phyloP scores from a whole-genome alignment of 139 green algal species.

The Yamagishiella unicocca region DNA sequence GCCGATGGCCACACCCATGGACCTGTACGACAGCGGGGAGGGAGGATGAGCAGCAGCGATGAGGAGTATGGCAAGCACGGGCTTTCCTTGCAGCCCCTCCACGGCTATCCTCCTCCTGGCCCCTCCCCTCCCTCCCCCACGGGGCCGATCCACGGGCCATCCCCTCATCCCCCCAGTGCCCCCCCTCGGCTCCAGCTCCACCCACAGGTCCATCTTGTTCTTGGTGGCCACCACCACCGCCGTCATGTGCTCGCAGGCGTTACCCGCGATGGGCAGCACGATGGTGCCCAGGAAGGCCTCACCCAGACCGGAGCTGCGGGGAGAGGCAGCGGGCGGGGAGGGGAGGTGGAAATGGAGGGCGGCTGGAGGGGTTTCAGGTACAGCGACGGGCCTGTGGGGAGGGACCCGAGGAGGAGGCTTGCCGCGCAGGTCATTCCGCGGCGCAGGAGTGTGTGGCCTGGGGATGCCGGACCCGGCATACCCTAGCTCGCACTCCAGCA shows the following conservation, averaged over 20 bases:
- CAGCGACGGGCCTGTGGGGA: too few relatives aligned
- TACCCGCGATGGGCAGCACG: constrained; percentile 88
- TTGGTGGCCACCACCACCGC: constrained; percentile 79
- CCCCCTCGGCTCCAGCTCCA: not conserved
- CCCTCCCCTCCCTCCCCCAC: not conserved
- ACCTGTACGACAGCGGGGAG: not conserved
- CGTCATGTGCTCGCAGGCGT: constrained; percentile 81
- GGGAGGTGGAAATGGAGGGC: too few relatives aligned
- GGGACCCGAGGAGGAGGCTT: too few relatives aligned
- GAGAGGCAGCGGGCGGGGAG: not conserved
- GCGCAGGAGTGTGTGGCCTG: too few relatives aligned
- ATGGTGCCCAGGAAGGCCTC: constrained; percentile 83
- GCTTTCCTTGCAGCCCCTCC: not conserved
- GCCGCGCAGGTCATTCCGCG: too few relatives aligned
- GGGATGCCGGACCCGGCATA: too few relatives aligned
- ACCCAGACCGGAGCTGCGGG: constrained; percentile 71
- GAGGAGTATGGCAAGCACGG: not conserved
- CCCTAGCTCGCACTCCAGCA: too few relatives aligned
- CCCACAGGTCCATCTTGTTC: constrained; percentile 92
- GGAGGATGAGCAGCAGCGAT: not conserved
- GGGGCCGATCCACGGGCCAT: too few relatives aligned
- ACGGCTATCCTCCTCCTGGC: not conserved
- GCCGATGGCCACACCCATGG: constrained; percentile 77
- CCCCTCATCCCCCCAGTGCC: not conserved
- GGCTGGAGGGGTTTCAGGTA: too few relatives aligned